Evolutionary conservation across 345 rosid genomes (phyloP).

Genomic region (Cardamine resedifolia): DNA sequence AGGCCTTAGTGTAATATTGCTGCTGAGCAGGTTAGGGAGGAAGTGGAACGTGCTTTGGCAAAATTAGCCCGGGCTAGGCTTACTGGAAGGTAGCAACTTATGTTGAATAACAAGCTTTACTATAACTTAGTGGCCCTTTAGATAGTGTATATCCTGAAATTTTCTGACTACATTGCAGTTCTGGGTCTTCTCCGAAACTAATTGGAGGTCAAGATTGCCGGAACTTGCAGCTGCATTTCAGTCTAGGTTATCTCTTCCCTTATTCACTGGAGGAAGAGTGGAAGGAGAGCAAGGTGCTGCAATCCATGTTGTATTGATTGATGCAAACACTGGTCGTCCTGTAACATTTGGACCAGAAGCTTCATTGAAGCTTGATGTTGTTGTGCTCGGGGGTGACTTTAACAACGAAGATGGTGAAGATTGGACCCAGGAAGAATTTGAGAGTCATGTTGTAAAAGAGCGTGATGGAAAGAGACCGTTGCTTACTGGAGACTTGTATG

Average conservation of each 20-base stretch:
- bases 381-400: slow-evolving; percentile 84
- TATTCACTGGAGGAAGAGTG: slow-evolving; percentile 94
- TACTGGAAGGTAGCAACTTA: slow-evolving; percentile 46
- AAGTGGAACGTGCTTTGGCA: slow-evolving; percentile 94
- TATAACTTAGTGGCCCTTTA: neutral
- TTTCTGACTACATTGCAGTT: slow-evolving; percentile 3
- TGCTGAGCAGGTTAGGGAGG: slow-evolving; percentile 81
- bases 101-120: neutral
- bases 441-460: slow-evolving; percentile 82
- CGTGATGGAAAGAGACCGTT: slow-evolving; percentile 89
- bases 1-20: neutral
- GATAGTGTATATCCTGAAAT: neutral
- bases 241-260: slow-evolving; percentile 87
- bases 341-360: slow-evolving; percentile 75
- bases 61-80: slow-evolving; percentile 73
- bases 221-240: slow-evolving; percentile 67
- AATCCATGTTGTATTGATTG: slow-evolving; percentile 68
- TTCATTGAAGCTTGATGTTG: slow-evolving; percentile 65
- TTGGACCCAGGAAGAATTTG: slow-evolving; percentile 83
- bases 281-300: slow-evolving; percentile 98
- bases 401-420: slow-evolving; percentile 75
- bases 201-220: slow-evolving; percentile 75
- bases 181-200: slow-evolving; percentile 66
- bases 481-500: slow-evolving; percentile 75
- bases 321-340: slow-evolving; percentile 58